These are phyloP conservation scores for Aechmea fasciata DNA, from an alignment of 176 grass and related monocot genomes.

Conservation along the genomic window DNA sequence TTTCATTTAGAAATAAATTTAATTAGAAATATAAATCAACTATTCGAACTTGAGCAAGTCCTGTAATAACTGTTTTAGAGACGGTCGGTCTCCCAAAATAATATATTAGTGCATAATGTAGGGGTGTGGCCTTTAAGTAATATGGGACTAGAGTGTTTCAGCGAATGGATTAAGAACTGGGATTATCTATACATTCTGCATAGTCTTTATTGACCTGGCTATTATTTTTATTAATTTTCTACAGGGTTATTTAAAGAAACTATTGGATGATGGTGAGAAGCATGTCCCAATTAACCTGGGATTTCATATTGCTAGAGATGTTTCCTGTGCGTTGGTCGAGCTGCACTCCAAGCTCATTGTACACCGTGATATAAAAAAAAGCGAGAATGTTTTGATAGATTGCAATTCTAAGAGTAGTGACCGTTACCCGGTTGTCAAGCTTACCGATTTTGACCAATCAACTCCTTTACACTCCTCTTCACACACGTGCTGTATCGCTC, in stretches of 20 bases:
- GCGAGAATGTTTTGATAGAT: constrained; percentile 86
- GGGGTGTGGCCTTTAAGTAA: too few relatives aligned
- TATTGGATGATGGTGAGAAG: constrained; percentile 68
- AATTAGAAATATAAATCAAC: too few relatives aligned
- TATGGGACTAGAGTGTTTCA: too few relatives aligned
- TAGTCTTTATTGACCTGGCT: not conserved
- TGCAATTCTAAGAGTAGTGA: constrained; percentile 33
- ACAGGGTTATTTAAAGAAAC: constrained; percentile 65
- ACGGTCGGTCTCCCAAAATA: too few relatives aligned
- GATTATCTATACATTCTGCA: not conserved
- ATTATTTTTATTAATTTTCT: not conserved
- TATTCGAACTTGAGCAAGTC: too few relatives aligned
- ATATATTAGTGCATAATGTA: too few relatives aligned
- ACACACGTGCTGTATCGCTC: constrained; percentile 93
- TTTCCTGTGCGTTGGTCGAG: constrained; percentile 61
- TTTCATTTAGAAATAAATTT: too few relatives aligned
- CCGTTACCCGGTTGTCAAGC: constrained; percentile 55
- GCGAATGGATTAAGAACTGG: not conserved
- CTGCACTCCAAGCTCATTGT: constrained; percentile 85
- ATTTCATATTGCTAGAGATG: constrained; percentile 67
- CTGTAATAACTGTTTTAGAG: too few relatives aligned
- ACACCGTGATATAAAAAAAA: constrained; percentile 96
- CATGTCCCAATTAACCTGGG: constrained; percentile 51
- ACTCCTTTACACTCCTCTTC: constrained; percentile 54
- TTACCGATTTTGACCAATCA: constrained; percentile 82